phyloP scores from a whole-genome alignment of 169 alveolate species.

The Plasmodium fragile region DNA sequence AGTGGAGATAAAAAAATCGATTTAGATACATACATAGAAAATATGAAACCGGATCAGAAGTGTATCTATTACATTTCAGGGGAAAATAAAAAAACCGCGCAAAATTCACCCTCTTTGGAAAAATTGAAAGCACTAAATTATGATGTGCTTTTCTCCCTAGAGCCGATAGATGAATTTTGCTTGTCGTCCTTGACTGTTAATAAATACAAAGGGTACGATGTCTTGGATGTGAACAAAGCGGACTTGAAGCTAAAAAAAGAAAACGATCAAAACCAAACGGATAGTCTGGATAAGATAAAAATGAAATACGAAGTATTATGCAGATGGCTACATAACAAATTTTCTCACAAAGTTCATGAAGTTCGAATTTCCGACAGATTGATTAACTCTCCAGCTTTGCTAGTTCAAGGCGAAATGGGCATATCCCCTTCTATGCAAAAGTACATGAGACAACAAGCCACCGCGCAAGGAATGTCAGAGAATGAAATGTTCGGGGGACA shows the following conservation, averaged over 20 bases:
- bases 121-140: conserved; percentile 91
- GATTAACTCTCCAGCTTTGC: conserved; percentile 93
- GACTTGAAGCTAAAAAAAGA: conserved; percentile 93
- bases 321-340: conserved; percentile 91
- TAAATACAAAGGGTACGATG: conserved; percentile 94
- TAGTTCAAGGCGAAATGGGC: conserved; percentile 95
- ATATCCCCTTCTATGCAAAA: conserved; percentile 97
- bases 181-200: conserved; percentile 91
- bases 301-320: conserved; percentile 91
- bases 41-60: conserved; percentile 94
- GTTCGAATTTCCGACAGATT: conserved; percentile 93
- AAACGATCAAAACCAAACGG: conserved; percentile 79
- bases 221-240: conserved; percentile 95
- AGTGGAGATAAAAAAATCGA: conserved; percentile 86
- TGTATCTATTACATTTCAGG: conserved; percentile 96
- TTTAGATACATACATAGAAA: conserved; percentile 93
- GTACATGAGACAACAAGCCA: conserved; percentile 96
- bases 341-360: conserved; percentile 91
- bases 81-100: conserved; percentile 91
- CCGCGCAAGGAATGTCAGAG: conserved; percentile 94
- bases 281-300: conserved; percentile 81
- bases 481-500: conserved; percentile 88
- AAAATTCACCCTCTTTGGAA: conserved; percentile 95
- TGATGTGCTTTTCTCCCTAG: conserved; percentile 95
- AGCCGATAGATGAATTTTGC: conserved; percentile 98